These are phyloP conservation scores for Populus hybrid DNA, from an alignment of 441 rosid genomes.

Conservation along the genomic window DNA sequence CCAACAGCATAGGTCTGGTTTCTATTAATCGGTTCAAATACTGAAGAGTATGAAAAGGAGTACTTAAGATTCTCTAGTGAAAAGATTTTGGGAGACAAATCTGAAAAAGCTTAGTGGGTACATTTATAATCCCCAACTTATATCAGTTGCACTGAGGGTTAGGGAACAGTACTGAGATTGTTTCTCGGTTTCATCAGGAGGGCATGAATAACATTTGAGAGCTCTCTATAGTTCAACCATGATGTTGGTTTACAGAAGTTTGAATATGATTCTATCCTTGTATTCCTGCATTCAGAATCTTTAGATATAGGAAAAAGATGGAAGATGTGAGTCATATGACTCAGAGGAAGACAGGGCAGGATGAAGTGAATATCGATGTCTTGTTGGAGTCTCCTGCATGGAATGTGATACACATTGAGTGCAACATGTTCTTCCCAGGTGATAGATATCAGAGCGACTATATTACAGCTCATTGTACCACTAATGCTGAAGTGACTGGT, in stretches of 20 bases:
- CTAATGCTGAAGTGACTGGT: neutral
- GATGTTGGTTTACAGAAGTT: neutral
- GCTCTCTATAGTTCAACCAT: neutral
- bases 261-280: neutral
- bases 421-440: neutral
- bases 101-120: neutral
- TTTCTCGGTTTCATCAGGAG: neutral
- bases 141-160: neutral
- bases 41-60: neutral
- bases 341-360: neutral
- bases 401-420: neutral
- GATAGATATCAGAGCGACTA: neutral
- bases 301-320: neutral
- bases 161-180: neutral
- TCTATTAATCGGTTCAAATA: neutral
- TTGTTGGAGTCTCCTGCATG: neutral
- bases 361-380: neutral
- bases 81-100: neutral
- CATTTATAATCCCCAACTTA: neutral
- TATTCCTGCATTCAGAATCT: neutral
- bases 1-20: neutral
- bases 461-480: neutral
- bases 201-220: neutral
- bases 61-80: neutral
- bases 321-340: neutral